Percentiles rank a stretch among this genome's conserved stretches.
phyloP scores from a whole-genome alignment of 129 eudicot species.

The Centrapalus pauciflorus region DNA sequence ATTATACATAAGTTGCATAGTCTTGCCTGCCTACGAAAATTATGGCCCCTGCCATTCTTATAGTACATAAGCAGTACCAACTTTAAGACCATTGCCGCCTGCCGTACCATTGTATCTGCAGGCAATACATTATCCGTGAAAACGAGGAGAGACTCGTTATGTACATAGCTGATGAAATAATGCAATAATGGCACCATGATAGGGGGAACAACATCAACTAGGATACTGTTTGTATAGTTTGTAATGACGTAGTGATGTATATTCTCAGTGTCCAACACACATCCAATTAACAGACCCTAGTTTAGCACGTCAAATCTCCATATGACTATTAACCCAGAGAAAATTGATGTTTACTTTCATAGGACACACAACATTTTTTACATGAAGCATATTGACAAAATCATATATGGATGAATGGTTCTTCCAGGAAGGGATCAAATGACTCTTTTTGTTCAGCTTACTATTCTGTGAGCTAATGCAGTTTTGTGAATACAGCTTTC shows the following conservation, averaged over 20 bases:
- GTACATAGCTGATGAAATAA: not conserved
- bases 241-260: not conserved
- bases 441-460: not conserved
- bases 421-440: not conserved
- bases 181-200: not conserved
- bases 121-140: slow-evolving; percentile 10
- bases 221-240: not conserved
- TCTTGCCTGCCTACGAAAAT: slow-evolving; percentile 77
- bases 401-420: not conserved
- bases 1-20: not conserved
- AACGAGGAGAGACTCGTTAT: not conserved
- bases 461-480: not conserved
- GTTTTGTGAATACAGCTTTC: not conserved
- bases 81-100: slow-evolving; percentile 69
- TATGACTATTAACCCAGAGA: no score
- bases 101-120: slow-evolving; percentile 79
- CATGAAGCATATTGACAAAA: not conserved
- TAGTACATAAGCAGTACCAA: slow-evolving; percentile 62
- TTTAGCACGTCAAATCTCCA: no score
- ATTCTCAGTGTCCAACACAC: not conserved
- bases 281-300: not conserved
- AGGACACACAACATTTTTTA: not conserved
- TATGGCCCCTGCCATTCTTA: slow-evolving; percentile 72
- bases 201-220: not conserved
- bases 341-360: not conserved